Evolutionary conservation across 1,284 basidiomycete species (phyloP), one percentile per base, ranked within the genome.

Genomic region (Hymenochaete sp.): DNA sequence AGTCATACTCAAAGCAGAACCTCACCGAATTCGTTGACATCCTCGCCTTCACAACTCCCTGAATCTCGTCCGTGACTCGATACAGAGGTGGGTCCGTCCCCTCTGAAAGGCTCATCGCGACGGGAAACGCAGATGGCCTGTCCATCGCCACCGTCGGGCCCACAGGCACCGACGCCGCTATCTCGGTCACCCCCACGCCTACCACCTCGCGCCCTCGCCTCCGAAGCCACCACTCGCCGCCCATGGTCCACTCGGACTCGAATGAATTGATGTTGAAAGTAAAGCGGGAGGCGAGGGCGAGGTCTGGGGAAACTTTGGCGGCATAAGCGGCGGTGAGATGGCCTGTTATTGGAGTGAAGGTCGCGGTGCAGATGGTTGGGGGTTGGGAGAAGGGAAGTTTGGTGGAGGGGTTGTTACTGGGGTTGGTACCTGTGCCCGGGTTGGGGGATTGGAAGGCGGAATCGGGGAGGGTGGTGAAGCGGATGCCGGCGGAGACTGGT

Each of bases 181-280:
- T 33, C 13, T 14, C 16, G 14, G 51, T 38, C 29, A 22, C n/a
- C n/a, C n/a, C n/a, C n/a, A n/a, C n/a, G n/a, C n/a, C n/a, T n/a
- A 21, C 13, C 16, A 19, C n/a, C 8, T 21, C 5, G 8, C 22
- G 46, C 28, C 54, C 56, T 50, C 35, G 59, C 19, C 75, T 74
- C 11, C 87, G 75, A 56, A 91, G 73, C 88, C 89, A 93, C 86
- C 88, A 93, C 62, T 93, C 91, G 2, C 85, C 83, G n/a, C 90
- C 95, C 63, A 98, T 73, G 3, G 89, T 85, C 79, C 93, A 86
- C 61, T 97, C 93, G 58, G 88, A 92, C 56, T 96, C 92, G 63
- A 95, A 98, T 59, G 88, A 93, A 60, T 96, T 97, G 21, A 95
- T 79, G 57, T 98, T 98, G 64, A 98, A 93, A 59, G 97, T 93